Conservation (phyloP, 192 early-diverging fungal genomes). For the Gigaspora rosea region DNA sequence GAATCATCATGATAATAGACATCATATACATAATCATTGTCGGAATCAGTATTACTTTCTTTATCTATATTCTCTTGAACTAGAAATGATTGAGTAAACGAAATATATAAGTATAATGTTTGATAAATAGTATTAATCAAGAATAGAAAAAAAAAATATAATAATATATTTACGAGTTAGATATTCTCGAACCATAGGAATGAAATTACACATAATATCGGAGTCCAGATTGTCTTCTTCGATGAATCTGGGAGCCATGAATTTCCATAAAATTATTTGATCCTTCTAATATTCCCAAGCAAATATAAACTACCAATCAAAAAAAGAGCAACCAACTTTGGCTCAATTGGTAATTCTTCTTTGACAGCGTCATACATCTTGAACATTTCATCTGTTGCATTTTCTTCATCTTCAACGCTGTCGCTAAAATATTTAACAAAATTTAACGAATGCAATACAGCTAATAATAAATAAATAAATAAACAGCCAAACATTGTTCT, state of each 20-base stretch:
- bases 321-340: conserved; percentile 33
- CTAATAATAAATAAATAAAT: background rate
- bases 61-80: conserved; percentile 26
- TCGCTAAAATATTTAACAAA: background rate
- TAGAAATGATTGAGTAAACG: background rate
- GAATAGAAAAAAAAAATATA: background rate
- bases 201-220: conserved; percentile 61
- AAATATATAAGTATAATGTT: conserved; percentile 30
- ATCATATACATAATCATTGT: conserved; percentile 76
- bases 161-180: conserved; percentile 49
- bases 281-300: too few relatives aligned
- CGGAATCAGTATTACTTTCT: conserved; percentile 36
- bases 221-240: conserved; percentile 44
- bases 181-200: conserved; percentile 71
- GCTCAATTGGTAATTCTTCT: conserved; percentile 44
- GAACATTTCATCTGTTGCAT: conserved; percentile 48
- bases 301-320: too few relatives aligned
- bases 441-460: background rate
- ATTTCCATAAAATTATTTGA: background rate
- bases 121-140: background rate
- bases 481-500: conserved; percentile 32
- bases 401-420: conserved; percentile 40
- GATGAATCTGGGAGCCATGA: background rate
- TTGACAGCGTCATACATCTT: conserved; percentile 71
- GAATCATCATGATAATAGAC: conserved; percentile 65